These are phyloP conservation scores for Colletotrichum lentis DNA, from an alignment of 2,329 filamentous ascomycete genomes.

Conservation along the genomic window DNA sequence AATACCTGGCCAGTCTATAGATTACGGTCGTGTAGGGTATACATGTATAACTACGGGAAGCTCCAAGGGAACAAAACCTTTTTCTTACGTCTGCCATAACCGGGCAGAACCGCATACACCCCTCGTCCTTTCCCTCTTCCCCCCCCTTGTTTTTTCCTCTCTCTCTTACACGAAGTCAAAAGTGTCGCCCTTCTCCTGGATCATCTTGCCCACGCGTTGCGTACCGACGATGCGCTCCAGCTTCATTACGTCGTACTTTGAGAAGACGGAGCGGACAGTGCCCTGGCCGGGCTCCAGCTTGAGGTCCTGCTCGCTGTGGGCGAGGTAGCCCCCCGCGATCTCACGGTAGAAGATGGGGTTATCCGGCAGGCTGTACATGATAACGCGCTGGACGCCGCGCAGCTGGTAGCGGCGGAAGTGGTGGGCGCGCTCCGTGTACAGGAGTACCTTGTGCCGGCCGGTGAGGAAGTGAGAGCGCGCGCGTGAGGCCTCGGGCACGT, in stretches of 20 bases:
- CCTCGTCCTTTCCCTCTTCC: conserved; percentile 24
- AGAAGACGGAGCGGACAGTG: conserved; percentile 73
- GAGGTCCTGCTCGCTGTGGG: conserved; percentile 64
- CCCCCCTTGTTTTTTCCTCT: not conserved
- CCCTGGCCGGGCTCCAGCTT: conserved; percentile 67
- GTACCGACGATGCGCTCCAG: conserved; percentile 88
- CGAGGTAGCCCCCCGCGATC: conserved; percentile 73
- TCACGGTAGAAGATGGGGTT: conserved; percentile 85
- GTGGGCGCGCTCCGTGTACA: conserved; percentile 96
- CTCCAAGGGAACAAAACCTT: conserved; percentile 33
- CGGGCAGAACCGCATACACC: conserved; percentile 2
- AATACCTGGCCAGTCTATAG: conserved; percentile 36
- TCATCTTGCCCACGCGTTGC: conserved; percentile 82
- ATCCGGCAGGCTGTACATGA: conserved; percentile 91
- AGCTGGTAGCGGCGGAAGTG: conserved; percentile 92
- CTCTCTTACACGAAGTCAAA: conserved; percentile 84
- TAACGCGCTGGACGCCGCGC: conserved; percentile 80
- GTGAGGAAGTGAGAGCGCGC: conserved; percentile 87
- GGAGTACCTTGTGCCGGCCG: conserved; percentile 80
- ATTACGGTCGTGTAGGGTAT: conserved; percentile 38
- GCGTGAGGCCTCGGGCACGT: conserved; percentile 78
- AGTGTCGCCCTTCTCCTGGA: conserved; percentile 83
- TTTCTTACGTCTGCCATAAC: conserved; percentile 29
- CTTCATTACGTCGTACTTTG: conserved; percentile 87
- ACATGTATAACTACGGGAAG: conserved; percentile 36